Evolutionary conservation across 2,329 filamentous ascomycete species (phyloP).

Genomic region (Rutstroemia sp.): DNA sequence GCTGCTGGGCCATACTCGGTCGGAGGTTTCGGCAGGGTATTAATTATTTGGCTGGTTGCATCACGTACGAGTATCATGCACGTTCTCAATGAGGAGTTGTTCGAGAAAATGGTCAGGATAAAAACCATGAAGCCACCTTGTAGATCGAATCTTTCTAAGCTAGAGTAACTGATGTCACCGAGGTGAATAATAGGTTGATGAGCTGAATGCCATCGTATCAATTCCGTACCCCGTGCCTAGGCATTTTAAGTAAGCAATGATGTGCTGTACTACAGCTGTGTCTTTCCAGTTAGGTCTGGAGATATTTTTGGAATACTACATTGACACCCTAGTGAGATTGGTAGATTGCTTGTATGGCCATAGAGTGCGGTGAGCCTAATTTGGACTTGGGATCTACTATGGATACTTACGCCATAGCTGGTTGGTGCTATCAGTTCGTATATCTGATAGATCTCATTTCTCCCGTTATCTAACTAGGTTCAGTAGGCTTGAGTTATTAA

Average conservation of each 20-base stretch:
- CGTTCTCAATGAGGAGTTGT: not conserved
- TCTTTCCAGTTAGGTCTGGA: not conserved
- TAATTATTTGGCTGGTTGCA: not conserved
- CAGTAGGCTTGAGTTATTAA: not conserved
- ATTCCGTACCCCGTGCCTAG: not conserved
- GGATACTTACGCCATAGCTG: not conserved
- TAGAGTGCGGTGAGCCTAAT: not conserved
- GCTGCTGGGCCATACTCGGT: not conserved
- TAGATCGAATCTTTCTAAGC: not conserved
- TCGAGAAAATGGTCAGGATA: not conserved
- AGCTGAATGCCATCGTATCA: conserved; percentile 1
- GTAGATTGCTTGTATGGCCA: not conserved
- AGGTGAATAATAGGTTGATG: not conserved
- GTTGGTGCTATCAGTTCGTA: not conserved
- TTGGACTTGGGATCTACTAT: not conserved
- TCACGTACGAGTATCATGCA: not conserved
- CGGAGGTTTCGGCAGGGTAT: not conserved
- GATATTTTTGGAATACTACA: not conserved
- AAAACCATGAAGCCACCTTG: not conserved
- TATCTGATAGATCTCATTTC: not conserved
- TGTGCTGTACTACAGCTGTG: not conserved
- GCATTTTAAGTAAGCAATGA: not conserved
- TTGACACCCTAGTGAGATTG: not conserved
- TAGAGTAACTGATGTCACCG: conserved; percentile 4
- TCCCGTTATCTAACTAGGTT: not conserved